Base-by-base conservation (phyloP, 768 basidiomycete genomes). In the button mushroom (Agaricus bisporus) region DNA sequence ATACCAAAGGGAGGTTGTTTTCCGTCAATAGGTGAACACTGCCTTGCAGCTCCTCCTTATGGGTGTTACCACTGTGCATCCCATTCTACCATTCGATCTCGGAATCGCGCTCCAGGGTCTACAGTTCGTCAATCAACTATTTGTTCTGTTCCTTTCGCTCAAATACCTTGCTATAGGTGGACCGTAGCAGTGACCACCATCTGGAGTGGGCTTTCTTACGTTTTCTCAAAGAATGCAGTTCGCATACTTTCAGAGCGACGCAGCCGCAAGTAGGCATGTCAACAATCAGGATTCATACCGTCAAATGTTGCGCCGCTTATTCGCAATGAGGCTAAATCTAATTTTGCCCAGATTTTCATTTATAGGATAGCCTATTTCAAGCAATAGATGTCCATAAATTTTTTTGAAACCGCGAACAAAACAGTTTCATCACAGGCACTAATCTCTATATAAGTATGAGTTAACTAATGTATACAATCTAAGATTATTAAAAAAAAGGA, bases 1-100 rank as follows among this genome's bases (percentile, higher is more conserved):
- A 45, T 54, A 48, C 41, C 43, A 11, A 32, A 8, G 8, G 32
- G 11, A 32, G 22, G 22, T 22, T 22, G 22, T 18, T 56, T 15
- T 51, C 18, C 14, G 8, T 41, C 43, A 17, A 1, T 59, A 97
- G 91, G 76, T 91, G 56, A 99, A 99, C 65, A 99, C 95, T 0
- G 86, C 86, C 6, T 78, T 98, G 5, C 95, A 99, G 66, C 81
- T 99, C 11, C 68, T 88, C 6, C 74, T 99, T 15, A 97, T 99
- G 90, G 95, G 92, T 2, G 68, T 74, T 0, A 95, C 92, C 4
- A 95, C 94, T 0, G 73, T 95, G 53, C 83, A 83, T 44, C 95
- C 95, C 0, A 73, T 98, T 29, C 67, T 91, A 4, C 82, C 88
- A 4, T 61, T 76, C 41, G 81, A 86, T 26, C 66, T 91, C 5